Evolutionary conservation across 2,329 filamentous ascomycete species (phyloP).

Genomic region (Aspergillus flavus): DNA sequence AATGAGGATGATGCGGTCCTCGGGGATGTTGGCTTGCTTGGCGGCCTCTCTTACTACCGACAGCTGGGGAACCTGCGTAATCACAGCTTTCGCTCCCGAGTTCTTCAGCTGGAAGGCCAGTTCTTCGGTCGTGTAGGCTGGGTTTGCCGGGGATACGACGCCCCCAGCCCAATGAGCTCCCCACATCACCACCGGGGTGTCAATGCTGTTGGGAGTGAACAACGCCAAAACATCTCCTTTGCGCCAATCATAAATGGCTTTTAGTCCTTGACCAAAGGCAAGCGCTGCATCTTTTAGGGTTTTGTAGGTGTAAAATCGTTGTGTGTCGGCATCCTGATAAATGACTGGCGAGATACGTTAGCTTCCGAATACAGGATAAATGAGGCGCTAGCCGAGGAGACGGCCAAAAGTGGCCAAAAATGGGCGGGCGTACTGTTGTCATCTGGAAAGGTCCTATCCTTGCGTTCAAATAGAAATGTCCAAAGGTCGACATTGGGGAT

Average conservation of each 20-base stretch:
- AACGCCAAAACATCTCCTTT: constrained; percentile 82
- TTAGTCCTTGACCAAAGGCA: constrained; percentile 80
- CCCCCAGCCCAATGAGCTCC: constrained; percentile 84
- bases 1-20: constrained; percentile 73
- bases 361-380: background rate
- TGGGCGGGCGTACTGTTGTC: constrained; percentile 63
- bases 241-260: constrained; percentile 73
- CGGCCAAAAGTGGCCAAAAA: background rate
- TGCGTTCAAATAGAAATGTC: constrained; percentile 74
- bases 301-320: constrained; percentile 69
- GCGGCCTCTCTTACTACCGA: constrained; percentile 69
- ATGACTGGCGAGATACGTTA: constrained; percentile 59
- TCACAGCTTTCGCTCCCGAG: constrained; percentile 71
- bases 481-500: constrained; percentile 79
- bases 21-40: constrained; percentile 67
- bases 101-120: constrained; percentile 82
- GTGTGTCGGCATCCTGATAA: constrained; percentile 73
- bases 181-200: constrained; percentile 75
- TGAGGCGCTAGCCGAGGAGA: background rate
- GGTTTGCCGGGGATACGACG: constrained; percentile 81
- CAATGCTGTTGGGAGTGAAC: constrained; percentile 84
- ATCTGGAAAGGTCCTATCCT: constrained; percentile 66
- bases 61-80: constrained; percentile 72
- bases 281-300: constrained; percentile 67
- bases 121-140: constrained; percentile 81